These are phyloP conservation scores for Pythium oligandrum DNA, from an alignment of 352 stramenopile species.

Conservation along the genomic window DNA sequence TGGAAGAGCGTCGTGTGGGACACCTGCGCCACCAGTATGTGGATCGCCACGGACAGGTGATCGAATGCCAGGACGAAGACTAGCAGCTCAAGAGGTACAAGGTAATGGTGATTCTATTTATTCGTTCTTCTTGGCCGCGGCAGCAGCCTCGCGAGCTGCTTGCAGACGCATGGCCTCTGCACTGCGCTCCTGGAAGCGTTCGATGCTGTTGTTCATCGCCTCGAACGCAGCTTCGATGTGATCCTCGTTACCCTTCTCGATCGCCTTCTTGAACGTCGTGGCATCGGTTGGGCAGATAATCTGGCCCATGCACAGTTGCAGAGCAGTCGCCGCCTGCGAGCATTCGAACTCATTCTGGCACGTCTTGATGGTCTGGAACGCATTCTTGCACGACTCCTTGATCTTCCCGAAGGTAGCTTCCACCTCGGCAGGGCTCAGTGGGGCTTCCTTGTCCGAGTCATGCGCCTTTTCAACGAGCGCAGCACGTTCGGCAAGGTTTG, in stretches of 20 bases:
- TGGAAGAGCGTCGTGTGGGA: slow-evolving; percentile 43
- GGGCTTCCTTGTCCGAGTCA: slow-evolving; percentile 31
- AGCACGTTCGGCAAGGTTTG: slow-evolving; percentile 42
- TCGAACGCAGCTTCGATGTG: slow-evolving; percentile 74
- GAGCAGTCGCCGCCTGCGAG: slow-evolving; percentile 76
- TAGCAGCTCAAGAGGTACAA: slow-evolving; percentile 2
- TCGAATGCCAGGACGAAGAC: slow-evolving; percentile 40
- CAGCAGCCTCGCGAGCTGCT: slow-evolving; percentile 56
- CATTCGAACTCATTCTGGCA: slow-evolving; percentile 78
- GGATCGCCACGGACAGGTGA: slow-evolving; percentile 41
- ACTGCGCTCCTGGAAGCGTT: slow-evolving; percentile 78
- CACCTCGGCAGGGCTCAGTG: slow-evolving; percentile 65
- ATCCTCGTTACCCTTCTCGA: slow-evolving; percentile 58
- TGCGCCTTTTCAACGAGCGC: slow-evolving; percentile 42
- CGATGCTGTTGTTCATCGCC: slow-evolving; percentile 64
- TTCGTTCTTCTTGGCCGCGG: slow-evolving; percentile 29
- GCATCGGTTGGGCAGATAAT: slow-evolving; percentile 80
- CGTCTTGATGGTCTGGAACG: slow-evolving; percentile 71
- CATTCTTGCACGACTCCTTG: slow-evolving; percentile 78
- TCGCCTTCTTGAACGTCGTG: slow-evolving; percentile 54
- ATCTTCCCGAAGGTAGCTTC: slow-evolving; percentile 81
- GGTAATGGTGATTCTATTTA: slow-evolving; percentile 3
- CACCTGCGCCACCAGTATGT: slow-evolving; percentile 62
- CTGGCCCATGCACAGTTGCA: slow-evolving; percentile 87
- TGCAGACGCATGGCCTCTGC: slow-evolving; percentile 68